Evolutionary conservation across 148 eudicot species (phyloP).

Genomic region (Amaranthus hypochondriacus): DNA sequence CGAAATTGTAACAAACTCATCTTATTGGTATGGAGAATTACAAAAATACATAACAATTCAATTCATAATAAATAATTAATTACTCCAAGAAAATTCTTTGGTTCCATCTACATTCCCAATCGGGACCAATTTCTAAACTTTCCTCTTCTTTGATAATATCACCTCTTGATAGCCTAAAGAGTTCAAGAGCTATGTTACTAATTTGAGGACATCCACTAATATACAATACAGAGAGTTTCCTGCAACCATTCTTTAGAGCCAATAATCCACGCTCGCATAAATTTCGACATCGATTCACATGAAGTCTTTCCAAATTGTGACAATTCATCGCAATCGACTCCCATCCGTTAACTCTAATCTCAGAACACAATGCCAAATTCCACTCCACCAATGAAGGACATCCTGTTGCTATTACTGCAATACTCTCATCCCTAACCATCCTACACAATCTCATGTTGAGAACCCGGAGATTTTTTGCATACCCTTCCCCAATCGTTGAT

Average conservation of each 20-base stretch:
- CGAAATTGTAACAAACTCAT: neutral
- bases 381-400: slow-evolving; percentile 61
- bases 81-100: neutral
- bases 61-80: no score
- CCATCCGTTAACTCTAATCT: slow-evolving; percentile 49
- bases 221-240: slow-evolving; percentile 39
- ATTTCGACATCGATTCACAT: slow-evolving; percentile 52
- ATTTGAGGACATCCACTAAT: slow-evolving; percentile 41
- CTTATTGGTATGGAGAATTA: neutral
- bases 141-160: slow-evolving; percentile 44
- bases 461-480: slow-evolving; percentile 37
- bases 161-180: slow-evolving; percentile 44
- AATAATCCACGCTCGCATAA: slow-evolving; percentile 46
- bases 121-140: slow-evolving; percentile 38
- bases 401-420: slow-evolving; percentile 47
- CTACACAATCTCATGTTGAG: slow-evolving; percentile 53
- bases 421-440: slow-evolving; percentile 37
- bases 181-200: slow-evolving; percentile 31
- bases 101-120: slow-evolving; percentile 26
- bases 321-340: slow-evolving; percentile 52
- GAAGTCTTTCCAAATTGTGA: slow-evolving; percentile 47
- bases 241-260: slow-evolving; percentile 54
- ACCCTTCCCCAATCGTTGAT: slow-evolving; percentile 40
- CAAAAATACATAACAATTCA: neutral
- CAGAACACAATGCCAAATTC: slow-evolving; percentile 62